A percentile compares a stretch with the other conserved stretches of the same genome.
Evolutionary conservation across 768 basidiomycete genomes (phyloP).

Genomic region (Termitomyces sp.): DNA sequence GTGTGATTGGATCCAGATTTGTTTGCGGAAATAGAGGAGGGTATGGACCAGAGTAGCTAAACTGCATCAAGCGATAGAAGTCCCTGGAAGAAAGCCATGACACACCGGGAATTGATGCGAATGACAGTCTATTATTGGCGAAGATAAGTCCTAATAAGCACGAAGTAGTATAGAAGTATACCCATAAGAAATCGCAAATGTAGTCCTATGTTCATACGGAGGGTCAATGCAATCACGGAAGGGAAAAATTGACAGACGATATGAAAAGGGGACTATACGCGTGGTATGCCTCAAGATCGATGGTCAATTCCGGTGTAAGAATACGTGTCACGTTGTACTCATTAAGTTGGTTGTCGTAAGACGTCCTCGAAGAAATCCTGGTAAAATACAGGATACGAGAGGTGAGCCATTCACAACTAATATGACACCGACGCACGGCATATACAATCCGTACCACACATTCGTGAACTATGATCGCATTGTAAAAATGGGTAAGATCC

Average conservation of each 20-base stretch:
- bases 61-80: background rate
- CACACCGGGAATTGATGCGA: constrained; percentile 61
- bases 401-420: background rate
- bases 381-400: background rate
- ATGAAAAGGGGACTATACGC: constrained; percentile 59
- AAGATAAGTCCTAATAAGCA: background rate
- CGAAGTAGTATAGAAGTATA: background rate
- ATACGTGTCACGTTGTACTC: constrained; percentile 55
- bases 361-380: constrained; percentile 53
- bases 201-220: constrained; percentile 26
- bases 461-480: constrained; percentile 46
- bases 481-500: background rate
- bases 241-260: constrained; percentile 20
- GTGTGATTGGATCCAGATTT: constrained; percentile 66
- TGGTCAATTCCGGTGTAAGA: constrained; percentile 43
- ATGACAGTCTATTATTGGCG: constrained; percentile 40
- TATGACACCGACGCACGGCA: constrained; percentile 37
- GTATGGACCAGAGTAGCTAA: constrained; percentile 63
- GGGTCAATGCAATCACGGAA: background rate
- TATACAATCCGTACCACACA: constrained; percentile 47
- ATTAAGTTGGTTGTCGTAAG: constrained; percentile 56
- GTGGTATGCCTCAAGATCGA: constrained; percentile 50
- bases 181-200: constrained; percentile 75
- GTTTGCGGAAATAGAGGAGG: constrained; percentile 68
- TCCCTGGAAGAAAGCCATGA: too few relatives aligned